Evolutionary conservation across 805 yeast species (phyloP).

Genomic region (Starmera dryadoides): DNA sequence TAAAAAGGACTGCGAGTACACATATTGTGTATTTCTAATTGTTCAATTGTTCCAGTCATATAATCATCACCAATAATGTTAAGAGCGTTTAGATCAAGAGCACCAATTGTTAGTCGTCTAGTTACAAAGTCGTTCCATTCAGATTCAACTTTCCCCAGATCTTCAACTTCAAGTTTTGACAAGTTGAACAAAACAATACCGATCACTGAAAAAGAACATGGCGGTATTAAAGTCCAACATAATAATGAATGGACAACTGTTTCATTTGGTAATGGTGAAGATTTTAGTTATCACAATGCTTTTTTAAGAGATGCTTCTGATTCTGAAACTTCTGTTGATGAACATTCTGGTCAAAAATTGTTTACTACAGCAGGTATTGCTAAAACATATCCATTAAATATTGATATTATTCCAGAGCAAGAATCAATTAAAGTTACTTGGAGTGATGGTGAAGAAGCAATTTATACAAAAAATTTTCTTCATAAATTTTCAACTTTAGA

Average conservation of each 20-base stretch:
- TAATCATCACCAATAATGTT: too few relatives aligned
- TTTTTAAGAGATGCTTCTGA: slow-evolving; percentile 64
- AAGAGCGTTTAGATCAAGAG: too few relatives aligned
- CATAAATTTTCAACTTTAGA: slow-evolving; percentile 31
- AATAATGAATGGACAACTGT: not conserved
- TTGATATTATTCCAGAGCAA: slow-evolving; percentile 26
- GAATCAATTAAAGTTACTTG: slow-evolving; percentile 35
- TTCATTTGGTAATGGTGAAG: not conserved
- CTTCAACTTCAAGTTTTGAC: too few relatives aligned
- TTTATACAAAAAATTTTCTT: slow-evolving; percentile 41
- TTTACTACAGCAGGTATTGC: slow-evolving; percentile 52
- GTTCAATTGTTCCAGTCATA: too few relatives aligned
- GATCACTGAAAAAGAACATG: not conserved
- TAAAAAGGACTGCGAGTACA: too few relatives aligned
- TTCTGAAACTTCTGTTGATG: slow-evolving; percentile 42
- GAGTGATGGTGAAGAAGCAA: slow-evolving; percentile 37
- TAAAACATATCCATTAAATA: slow-evolving; percentile 23
- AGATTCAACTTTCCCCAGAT: too few relatives aligned
- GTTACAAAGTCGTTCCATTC: too few relatives aligned
- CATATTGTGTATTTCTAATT: too few relatives aligned
- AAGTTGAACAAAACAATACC: not conserved
- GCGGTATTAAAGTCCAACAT: not conserved
- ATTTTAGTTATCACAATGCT: slow-evolving; percentile 29
- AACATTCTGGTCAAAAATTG: slow-evolving; percentile 49
- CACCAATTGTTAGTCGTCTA: too few relatives aligned